A percentile compares a stretch with the other conserved stretches of the same genome.
phyloP scores from a whole-genome alignment of 441 rosid genomes.

The Erodium chrysanthum region DNA sequence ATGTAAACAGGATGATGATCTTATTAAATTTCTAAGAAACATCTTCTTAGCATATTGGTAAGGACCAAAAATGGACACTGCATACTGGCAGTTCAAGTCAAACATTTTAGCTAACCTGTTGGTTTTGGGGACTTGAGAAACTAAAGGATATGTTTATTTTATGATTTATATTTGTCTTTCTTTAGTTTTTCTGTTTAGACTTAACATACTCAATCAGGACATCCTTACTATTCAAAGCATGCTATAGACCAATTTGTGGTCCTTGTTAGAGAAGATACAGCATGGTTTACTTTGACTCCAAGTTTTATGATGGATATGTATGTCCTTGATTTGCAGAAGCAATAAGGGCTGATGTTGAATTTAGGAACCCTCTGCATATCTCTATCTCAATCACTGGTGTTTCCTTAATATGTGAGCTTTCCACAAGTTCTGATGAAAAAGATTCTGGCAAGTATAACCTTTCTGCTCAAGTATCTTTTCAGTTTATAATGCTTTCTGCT shows the following conservation, averaged over 20 bases:
- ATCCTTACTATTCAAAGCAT: background rate
- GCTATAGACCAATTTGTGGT: background rate
- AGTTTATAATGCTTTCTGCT: constrained; percentile 2
- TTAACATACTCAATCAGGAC: background rate
- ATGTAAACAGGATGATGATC: constrained; percentile 7
- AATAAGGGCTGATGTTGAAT: constrained; percentile 58
- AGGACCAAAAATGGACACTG: background rate
- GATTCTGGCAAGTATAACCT: constrained; percentile 42
- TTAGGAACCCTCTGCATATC: constrained; percentile 72
- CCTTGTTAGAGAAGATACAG: constrained; percentile 6
- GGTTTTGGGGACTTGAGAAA: background rate
- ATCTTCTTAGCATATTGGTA: constrained; percentile 1
- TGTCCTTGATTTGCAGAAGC: constrained; percentile 52
- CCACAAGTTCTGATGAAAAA: constrained; percentile 45
- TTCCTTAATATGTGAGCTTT: constrained; percentile 73
- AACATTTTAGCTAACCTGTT: background rate
- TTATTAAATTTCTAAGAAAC: background rate
- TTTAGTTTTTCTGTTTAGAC: constrained; percentile 2
- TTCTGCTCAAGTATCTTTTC: constrained; percentile 10
- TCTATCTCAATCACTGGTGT: constrained; percentile 59
- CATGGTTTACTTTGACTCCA: background rate
- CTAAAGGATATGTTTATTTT: background rate
- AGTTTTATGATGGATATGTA: background rate
- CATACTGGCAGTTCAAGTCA: background rate
- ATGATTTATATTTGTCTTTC: background rate